Percentiles rank a stretch among this genome's conserved stretches.
phyloP scores from a whole-genome alignment of 306 rosid genomes.

The Begonia loranthoides region DNA sequence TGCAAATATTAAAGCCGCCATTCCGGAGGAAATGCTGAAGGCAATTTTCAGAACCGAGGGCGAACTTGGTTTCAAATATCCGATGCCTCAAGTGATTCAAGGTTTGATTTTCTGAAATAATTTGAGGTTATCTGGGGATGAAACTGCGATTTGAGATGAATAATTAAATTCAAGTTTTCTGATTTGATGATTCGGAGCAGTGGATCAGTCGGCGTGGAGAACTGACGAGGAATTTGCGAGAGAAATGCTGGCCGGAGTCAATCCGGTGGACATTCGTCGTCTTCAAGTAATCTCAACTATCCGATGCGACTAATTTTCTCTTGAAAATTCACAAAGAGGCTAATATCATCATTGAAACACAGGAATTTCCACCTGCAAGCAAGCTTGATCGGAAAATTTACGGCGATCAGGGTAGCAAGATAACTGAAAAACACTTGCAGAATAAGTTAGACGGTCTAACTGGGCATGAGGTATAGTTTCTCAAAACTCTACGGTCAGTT shows the following conservation, averaged over 20 bases:
- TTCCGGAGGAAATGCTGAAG: constrained; percentile 49
- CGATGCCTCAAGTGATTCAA: constrained; percentile 66
- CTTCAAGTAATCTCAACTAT: constrained; percentile 37
- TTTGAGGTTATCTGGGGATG: neutral
- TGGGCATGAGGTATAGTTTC: constrained; percentile 33
- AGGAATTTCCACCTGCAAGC: constrained; percentile 71
- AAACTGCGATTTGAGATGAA: neutral
- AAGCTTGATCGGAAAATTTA: constrained; percentile 36
- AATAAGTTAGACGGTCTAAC: constrained; percentile 41
- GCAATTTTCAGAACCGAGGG: constrained; percentile 60
- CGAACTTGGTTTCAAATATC: constrained; percentile 39
- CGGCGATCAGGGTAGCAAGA: constrained; percentile 61
- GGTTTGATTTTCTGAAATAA: constrained; percentile 22
- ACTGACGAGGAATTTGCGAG: constrained; percentile 83
- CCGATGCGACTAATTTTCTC: neutral
- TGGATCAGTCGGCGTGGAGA: constrained; percentile 61
- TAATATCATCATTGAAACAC: constrained; percentile 12
- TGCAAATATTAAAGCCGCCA: constrained; percentile 27
- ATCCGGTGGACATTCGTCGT: constrained; percentile 47
- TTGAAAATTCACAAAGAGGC: no score
- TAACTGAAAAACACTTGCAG: constrained; percentile 33
- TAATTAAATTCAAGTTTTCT: neutral
- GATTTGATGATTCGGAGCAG: constrained; percentile 28
- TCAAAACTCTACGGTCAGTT: no score
- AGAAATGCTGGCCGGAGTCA: constrained; percentile 82